Evolutionary conservation across 2,329 filamentous ascomycete species (phyloP).

Genomic region (Paraphaeosphaeria sporulosa): DNA sequence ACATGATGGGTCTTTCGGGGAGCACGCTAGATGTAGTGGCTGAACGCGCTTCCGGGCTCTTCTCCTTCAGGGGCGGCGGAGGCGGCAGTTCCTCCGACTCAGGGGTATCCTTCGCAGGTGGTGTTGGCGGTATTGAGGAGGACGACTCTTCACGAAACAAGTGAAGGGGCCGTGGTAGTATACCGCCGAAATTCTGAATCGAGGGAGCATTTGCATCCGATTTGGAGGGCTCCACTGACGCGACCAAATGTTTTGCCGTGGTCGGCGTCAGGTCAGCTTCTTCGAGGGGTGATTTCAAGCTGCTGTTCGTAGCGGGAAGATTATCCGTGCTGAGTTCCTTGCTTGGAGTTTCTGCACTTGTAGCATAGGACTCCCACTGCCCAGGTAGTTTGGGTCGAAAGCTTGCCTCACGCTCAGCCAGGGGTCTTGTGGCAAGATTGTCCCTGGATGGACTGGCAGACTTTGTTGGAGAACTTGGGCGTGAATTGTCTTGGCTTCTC

Average conservation of each 20-base stretch:
- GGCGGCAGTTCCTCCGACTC: slow-evolving; percentile 39
- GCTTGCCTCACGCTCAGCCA: slow-evolving; percentile 45
- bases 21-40: slow-evolving; percentile 17
- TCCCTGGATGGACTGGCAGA: slow-evolving; percentile 29
- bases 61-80: slow-evolving; percentile 49
- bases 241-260: slow-evolving; percentile 43
- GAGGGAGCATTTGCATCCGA: slow-evolving; percentile 47
- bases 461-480: slow-evolving; percentile 43
- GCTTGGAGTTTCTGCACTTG: slow-evolving; percentile 43
- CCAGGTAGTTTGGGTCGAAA: slow-evolving; percentile 62
- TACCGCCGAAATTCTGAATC: slow-evolving; percentile 37
- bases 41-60: slow-evolving; percentile 29
- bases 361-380: slow-evolving; percentile 61
- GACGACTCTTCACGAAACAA: slow-evolving; percentile 48
- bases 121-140: slow-evolving; percentile 54
- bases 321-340: slow-evolving; percentile 28
- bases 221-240: slow-evolving; percentile 26
- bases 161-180: slow-evolving; percentile 49
- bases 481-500: slow-evolving; percentile 47
- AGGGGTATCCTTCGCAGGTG: slow-evolving; percentile 55
- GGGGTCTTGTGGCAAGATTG: slow-evolving; percentile 30
- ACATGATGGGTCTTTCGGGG: slow-evolving; percentile 35
- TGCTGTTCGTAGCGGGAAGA: slow-evolving; percentile 12
- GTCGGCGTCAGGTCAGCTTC: slow-evolving; percentile 46
- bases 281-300: slow-evolving; percentile 27